Evolutionary conservation across 257 asterid genomes (phyloP).

Genomic region (Marsdenia floribunda): DNA sequence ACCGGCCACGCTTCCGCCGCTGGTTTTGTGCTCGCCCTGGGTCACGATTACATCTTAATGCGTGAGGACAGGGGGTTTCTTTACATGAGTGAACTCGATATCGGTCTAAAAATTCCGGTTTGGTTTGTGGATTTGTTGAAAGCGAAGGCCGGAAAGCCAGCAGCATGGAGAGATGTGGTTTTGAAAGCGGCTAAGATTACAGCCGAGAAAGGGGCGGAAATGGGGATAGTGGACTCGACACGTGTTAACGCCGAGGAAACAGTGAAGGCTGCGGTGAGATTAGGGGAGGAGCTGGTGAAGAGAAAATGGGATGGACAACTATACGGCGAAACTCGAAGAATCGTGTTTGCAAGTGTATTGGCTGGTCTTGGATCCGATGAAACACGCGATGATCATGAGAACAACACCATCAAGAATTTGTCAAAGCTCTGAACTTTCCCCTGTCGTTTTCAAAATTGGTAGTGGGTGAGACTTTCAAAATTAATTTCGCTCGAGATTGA

Average conservation of each 20-base stretch:
- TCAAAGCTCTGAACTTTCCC: conserved; percentile 16
- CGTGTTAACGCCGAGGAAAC: conserved; percentile 44
- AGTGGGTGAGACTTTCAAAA: no score
- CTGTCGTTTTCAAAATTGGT: neutral
- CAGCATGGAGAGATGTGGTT: conserved; percentile 47
- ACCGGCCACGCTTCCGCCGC: conserved; percentile 63
- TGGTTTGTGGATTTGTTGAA: conserved; percentile 50
- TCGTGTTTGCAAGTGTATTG: conserved; percentile 31
- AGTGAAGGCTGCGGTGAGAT: conserved; percentile 42
- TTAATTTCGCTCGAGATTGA: no score
- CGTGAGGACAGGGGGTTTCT: conserved; percentile 49
- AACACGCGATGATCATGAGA: conserved; percentile 27
- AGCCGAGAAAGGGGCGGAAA: conserved; percentile 41
- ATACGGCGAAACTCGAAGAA: conserved; percentile 40
- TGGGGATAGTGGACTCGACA: conserved; percentile 53
- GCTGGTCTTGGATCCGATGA: conserved; percentile 32
- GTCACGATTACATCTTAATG: conserved; percentile 64
- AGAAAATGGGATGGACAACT: conserved; percentile 50
- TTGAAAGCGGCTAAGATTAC: conserved; percentile 39
- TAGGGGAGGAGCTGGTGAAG: conserved; percentile 41
- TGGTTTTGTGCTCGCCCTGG: conserved; percentile 49
- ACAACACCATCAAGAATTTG: conserved; percentile 7
- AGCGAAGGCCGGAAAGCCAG: conserved; percentile 33
- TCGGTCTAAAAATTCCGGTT: conserved; percentile 28
- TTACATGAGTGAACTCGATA: conserved; percentile 63